Percentiles rank a stretch among this genome's conserved stretches.
phyloP scores from a whole-genome alignment of 495 filamentous ascomycete genomes.

The Tuber calosporum region DNA sequence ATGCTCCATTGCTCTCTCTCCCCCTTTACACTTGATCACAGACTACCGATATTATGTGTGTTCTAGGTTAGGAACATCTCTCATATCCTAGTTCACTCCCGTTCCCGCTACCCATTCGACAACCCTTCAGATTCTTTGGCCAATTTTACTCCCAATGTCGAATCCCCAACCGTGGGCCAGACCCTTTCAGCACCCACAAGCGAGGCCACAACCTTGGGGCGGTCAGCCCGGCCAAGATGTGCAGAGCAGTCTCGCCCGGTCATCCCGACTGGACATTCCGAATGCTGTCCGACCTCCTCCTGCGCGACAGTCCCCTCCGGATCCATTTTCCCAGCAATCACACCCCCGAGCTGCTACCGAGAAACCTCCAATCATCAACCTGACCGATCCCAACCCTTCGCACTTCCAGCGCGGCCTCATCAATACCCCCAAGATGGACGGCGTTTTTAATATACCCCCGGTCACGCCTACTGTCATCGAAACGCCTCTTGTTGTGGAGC shows the following conservation, averaged over 20 bases:
- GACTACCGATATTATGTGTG: background rate
- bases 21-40: background rate
- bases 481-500: constrained; percentile 11
- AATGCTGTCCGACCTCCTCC: background rate
- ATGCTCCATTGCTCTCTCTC: background rate
- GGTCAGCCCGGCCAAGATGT: background rate
- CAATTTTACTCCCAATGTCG: background rate
- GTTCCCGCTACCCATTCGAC: background rate
- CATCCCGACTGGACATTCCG: background rate
- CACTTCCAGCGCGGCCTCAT: constrained; percentile 10
- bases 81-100: background rate
- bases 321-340: background rate
- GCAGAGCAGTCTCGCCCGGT: background rate
- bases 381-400: constrained; percentile 7
- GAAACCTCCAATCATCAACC: constrained; percentile 19
- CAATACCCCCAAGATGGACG: constrained; percentile 6
- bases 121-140: background rate
- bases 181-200: background rate
- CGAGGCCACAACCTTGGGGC: background rate
- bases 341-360: background rate
- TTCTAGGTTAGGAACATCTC: background rate
- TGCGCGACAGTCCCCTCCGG: constrained; percentile 9
- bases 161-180: background rate
- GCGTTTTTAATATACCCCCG: constrained; percentile 3
- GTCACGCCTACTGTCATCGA: background rate